phyloP scores from a whole-genome alignment of 73 alveolate genomes.

The Paramecium octaurelia region DNA sequence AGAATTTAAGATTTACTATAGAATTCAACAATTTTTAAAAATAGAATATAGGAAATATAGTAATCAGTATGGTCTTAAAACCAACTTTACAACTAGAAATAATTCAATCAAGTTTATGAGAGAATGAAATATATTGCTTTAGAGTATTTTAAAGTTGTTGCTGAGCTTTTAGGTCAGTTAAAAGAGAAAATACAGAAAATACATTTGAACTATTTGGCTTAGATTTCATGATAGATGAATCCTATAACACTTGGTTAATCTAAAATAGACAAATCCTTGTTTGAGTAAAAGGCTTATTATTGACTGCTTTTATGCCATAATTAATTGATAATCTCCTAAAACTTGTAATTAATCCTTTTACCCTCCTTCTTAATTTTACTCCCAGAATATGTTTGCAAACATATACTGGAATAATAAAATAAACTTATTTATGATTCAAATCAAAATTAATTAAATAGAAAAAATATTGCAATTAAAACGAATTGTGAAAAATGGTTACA shows the following conservation, averaged over 20 bases:
- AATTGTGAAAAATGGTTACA: too few species aligned
- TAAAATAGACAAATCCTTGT: slow-evolving; percentile 97
- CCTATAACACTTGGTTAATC: slow-evolving; percentile 80
- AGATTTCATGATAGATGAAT: slow-evolving; percentile 95
- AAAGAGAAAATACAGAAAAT: slow-evolving; percentile 64
- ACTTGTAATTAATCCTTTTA: slow-evolving; percentile 47
- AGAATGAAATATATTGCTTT: slow-evolving; percentile 74
- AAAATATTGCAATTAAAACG: too few species aligned
- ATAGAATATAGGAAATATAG: too few species aligned
- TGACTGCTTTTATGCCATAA: slow-evolving; percentile 70
- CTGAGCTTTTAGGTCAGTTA: slow-evolving; percentile 85
- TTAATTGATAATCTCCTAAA: slow-evolving; percentile 44
- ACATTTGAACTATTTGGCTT: slow-evolving; percentile 93
- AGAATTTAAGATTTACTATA: slow-evolving; percentile 60
- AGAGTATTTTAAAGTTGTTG: slow-evolving; percentile 66
- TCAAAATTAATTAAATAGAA: too few species aligned
- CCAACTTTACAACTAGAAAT: too few species aligned
- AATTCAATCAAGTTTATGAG: background rate
- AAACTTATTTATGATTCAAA: slow-evolving; percentile 12
- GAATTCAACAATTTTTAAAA: too few species aligned
- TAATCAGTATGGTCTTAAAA: too few species aligned
- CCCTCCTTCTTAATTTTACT: background rate
- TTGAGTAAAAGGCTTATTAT: slow-evolving; percentile 86
- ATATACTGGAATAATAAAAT: background rate
- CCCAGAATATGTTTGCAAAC: background rate